A percentile compares a stretch with the other conserved stretches of the same genome.
Conservation (phyloP, 2,329 filamentous ascomycete species). For the Amesomyces nigricolor region DNA sequence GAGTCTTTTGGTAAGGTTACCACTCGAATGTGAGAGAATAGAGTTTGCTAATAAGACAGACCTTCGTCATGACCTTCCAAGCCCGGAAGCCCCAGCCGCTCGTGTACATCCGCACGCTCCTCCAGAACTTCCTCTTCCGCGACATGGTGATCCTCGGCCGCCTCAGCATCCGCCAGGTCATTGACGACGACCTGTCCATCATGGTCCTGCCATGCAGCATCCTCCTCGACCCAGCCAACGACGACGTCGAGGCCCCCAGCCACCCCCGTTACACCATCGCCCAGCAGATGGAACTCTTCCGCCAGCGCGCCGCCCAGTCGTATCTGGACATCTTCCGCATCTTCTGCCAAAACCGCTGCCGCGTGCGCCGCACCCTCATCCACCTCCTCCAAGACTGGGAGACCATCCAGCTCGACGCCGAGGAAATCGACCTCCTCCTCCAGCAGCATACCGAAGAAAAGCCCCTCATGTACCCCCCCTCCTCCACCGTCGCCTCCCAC, state of each 20-base stretch:
- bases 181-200: conserved; percentile 76
- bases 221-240: conserved; percentile 67
- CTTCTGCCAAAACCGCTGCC: conserved; percentile 83
- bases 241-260: conserved; percentile 66
- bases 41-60: conserved; percentile 40
- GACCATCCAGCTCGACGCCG: conserved; percentile 71
- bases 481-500: conserved; percentile 38
- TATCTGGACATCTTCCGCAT: conserved; percentile 81
- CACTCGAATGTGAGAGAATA: background rate
- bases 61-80: conserved; percentile 68
- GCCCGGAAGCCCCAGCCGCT: conserved; percentile 75
- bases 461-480: conserved; percentile 46
- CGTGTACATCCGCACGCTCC: conserved; percentile 73
- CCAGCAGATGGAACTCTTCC: conserved; percentile 65
- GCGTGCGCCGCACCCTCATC: conserved; percentile 81
- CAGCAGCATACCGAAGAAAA: conserved; percentile 56
- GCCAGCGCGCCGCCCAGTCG: conserved; percentile 56
- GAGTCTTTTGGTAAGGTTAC: conserved; percentile 57
- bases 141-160: conserved; percentile 63
- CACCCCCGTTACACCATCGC: conserved; percentile 71
- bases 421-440: conserved; percentile 67
- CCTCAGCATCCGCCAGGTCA: conserved; percentile 64
- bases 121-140: conserved; percentile 71
- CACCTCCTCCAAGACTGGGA: conserved; percentile 83
- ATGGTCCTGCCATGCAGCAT: conserved; percentile 66